Conservation (phyloP, 768 basidiomycete genomes). For the Exsudoporus frostii region DNA sequence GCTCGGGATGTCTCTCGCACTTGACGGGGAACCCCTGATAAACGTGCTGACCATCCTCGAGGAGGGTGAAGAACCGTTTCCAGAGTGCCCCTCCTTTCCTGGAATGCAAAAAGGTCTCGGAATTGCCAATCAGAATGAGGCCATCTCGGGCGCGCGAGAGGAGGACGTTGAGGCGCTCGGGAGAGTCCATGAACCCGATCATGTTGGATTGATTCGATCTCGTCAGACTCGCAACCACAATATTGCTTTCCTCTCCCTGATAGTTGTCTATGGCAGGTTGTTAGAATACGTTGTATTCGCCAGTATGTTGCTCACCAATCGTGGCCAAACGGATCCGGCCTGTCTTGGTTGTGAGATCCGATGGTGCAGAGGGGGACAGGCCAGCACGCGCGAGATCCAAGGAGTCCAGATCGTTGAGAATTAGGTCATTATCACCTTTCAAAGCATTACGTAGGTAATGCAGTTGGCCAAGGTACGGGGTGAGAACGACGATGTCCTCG, state of each 20-base stretch:
- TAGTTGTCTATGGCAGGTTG: slow-evolving; percentile 56
- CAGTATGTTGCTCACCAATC: slow-evolving; percentile 44
- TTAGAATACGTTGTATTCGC: background rate
- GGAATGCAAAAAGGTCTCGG: slow-evolving; percentile 47
- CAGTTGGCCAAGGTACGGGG: slow-evolving; percentile 68
- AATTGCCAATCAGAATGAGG: slow-evolving; percentile 64
- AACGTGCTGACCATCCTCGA: slow-evolving; percentile 6
- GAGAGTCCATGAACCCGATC: slow-evolving; percentile 71
- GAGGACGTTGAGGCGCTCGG: slow-evolving; percentile 67
- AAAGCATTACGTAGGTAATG: slow-evolving; percentile 44
- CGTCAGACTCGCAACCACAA: slow-evolving; percentile 59
- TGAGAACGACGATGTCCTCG: slow-evolving; percentile 60
- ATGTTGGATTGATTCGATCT: slow-evolving; percentile 52
- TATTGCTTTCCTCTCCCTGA: slow-evolving; percentile 71
- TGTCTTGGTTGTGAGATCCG: slow-evolving; percentile 36
- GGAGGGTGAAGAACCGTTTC: slow-evolving; percentile 9
- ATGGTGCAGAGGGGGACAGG: slow-evolving; percentile 32
- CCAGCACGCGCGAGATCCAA: slow-evolving; percentile 58
- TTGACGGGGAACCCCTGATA: slow-evolving; percentile 45
- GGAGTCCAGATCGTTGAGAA: slow-evolving; percentile 61
- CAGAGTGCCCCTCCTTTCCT: slow-evolving; percentile 16
- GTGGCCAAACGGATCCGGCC: slow-evolving; percentile 56
- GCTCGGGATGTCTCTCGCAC: slow-evolving; percentile 53
- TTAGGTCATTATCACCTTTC: slow-evolving; percentile 46
- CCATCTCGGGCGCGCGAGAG: slow-evolving; percentile 65